These are phyloP conservation scores for Termitomyces sp. DNA, from an alignment of 768 basidiomycete species.

Conservation along the genomic window DNA sequence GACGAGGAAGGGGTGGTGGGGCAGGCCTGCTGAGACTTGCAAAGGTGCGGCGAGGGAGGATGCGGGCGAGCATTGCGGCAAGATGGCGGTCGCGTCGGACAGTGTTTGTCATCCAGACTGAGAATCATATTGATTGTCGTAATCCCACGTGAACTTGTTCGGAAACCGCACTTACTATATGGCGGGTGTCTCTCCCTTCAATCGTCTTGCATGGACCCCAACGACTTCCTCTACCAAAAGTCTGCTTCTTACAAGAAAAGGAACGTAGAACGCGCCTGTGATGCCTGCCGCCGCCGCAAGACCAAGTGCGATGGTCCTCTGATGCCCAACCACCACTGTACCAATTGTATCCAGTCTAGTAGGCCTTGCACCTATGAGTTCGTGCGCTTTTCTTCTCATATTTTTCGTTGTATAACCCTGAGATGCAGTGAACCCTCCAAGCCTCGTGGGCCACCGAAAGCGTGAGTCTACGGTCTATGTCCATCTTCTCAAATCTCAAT, in stretches of 20 bases:
- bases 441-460: slow-evolving; percentile 66
- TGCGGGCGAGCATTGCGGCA: not conserved
- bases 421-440: slow-evolving; percentile 54
- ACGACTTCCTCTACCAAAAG: not conserved
- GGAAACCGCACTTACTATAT: slow-evolving; percentile 9
- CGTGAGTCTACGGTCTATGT: slow-evolving; percentile 35
- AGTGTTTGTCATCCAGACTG: slow-evolving; percentile 1
- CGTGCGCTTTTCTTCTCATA: slow-evolving; percentile 17
- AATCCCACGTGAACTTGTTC: slow-evolving; percentile 11
- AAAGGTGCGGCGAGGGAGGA: not conserved
- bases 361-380: slow-evolving; percentile 61
- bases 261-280: slow-evolving; percentile 55
- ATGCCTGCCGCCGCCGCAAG: slow-evolving; percentile 55
- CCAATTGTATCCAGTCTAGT: slow-evolving; percentile 50
- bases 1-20: slow-evolving; percentile 71
- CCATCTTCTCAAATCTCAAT: not conserved
- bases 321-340: slow-evolving; percentile 47
- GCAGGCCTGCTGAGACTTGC: slow-evolving; percentile 49
- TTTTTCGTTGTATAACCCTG: not conserved
- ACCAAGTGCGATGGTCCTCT: slow-evolving; percentile 59
- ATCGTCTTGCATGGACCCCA: slow-evolving; percentile 11
- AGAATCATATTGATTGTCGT: slow-evolving; percentile 3
- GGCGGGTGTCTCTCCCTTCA: slow-evolving; percentile 5
- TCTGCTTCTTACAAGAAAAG: slow-evolving; percentile 30
- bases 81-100: not conserved